Base-by-base conservation (phyloP, 1,284 basidiomycete genomes). In the Tilletia setariae region DNA sequence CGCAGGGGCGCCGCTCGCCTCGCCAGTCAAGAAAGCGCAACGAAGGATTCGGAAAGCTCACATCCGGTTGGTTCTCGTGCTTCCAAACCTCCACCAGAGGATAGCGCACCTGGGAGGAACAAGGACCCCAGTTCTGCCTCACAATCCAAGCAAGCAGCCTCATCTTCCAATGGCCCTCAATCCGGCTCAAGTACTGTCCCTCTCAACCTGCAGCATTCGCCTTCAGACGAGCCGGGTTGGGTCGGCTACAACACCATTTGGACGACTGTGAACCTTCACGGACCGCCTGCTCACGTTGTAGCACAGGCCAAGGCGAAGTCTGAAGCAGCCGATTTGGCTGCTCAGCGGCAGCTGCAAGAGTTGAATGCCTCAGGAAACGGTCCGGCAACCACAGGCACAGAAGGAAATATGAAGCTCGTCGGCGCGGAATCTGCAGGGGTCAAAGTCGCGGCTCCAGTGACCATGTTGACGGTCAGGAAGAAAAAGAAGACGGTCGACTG, bases 401-500 rank as follows among this genome's bases (percentile, higher is more conserved):
- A 49, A 16, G 46, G 46, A 6, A 49, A 49, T 7, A 3, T 19
- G 19, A 6, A 6, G 19, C 19, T 19, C 19, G 46, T 16, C 3
- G 46, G 6, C 16, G 46, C 46, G 46, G 46, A 23, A n/a, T 6
- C 46, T 7, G 46, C 16, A 23, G 21, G 21, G 46, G 19, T 19
- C 6, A 23, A 23, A 21, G 4, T 30, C 16, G 56, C 30, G 13
- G 28, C 28, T n/a, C 56, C 56, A 6, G 56, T 61, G 28, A 61
- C 56, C 7, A 61, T 61, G 56, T 30, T 61, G 32, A 30, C 56
- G 16, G 56, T 61, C 56, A 61, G 32, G 56, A 61, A 61, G 28
- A 61, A 61, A 16, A 61, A 61, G 56, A 61, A 61, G 28, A 4
- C 21, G 35, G 35, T 11, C 6, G 35, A 40, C 11, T 40, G 35